These are phyloP conservation scores for Leptodermis oblonga DNA, from an alignment of 257 asterid genomes.

Conservation along the genomic window DNA sequence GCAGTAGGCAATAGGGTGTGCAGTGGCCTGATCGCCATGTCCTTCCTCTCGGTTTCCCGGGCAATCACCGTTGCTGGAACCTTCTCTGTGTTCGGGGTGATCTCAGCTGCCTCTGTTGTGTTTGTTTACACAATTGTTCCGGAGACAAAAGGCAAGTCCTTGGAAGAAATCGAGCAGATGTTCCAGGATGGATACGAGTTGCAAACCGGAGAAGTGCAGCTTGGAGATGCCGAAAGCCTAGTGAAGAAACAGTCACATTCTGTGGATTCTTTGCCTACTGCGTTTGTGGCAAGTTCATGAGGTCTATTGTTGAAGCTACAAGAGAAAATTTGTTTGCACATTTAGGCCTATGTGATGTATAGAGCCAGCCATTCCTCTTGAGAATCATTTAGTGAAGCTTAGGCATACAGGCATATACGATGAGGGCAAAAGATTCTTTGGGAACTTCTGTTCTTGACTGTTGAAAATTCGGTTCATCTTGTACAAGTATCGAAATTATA, in stretches of 20 bases:
- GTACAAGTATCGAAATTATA: not conserved
- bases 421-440: not conserved
- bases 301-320: not conserved
- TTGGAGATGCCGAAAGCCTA: conserved; percentile 66
- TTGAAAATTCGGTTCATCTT: not conserved
- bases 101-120: conserved; percentile 56
- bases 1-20: conserved; percentile 88
- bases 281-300: not conserved
- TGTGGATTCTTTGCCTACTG: not conserved
- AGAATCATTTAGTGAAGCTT: not conserved
- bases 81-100: conserved; percentile 51
- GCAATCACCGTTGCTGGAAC: conserved; percentile 68
- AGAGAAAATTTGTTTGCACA: not conserved
- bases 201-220: conserved; percentile 52
- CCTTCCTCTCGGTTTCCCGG: conserved; percentile 71
- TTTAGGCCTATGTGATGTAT: not conserved
- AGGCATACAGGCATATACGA: not conserved
- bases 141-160: conserved; percentile 88
- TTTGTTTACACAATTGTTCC: conserved; percentile 63
- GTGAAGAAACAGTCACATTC: conserved; percentile 41
- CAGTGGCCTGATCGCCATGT: conserved; percentile 90
- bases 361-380: not conserved
- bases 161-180: conserved; percentile 77
- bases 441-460: not conserved
- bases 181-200: conserved; percentile 49